Percentiles rank a stretch among this genome's conserved stretches.
Conservation (phyloP, 2,329 filamentous ascomycete species). For the Aspergillus vadensis region DNA sequence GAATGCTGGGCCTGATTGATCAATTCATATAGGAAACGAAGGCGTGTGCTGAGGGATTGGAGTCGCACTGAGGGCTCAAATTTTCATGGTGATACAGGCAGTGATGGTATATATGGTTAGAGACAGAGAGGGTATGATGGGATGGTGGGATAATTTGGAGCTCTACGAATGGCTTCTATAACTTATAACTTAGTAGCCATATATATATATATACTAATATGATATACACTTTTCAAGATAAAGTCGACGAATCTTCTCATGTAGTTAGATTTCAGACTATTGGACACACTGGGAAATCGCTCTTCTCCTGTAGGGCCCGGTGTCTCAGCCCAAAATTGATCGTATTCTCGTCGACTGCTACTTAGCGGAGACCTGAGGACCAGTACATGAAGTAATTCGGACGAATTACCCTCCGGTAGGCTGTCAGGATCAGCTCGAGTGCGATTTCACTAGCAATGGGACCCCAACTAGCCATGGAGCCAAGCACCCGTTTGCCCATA, state of each 20-base stretch:
- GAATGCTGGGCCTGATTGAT: slow-evolving; percentile 24
- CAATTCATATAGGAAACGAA: slow-evolving; percentile 28
- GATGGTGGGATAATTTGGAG: no score
- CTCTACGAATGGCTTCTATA: no score
- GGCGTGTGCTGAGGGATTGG: slow-evolving; percentile 21
- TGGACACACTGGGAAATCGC: no score
- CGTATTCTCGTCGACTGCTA: not conserved
- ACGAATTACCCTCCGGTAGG: not conserved
- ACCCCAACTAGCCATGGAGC: not conserved
- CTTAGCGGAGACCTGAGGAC: not conserved
- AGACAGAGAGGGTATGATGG: no score
- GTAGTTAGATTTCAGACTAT: no score
- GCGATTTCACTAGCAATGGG: not conserved
- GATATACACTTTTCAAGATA: no score
- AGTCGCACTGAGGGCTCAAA: not conserved
- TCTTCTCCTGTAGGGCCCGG: no score
- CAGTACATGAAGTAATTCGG: not conserved
- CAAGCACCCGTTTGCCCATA: not conserved
- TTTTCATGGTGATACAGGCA: no score
- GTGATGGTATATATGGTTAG: not conserved
- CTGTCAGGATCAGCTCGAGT: not conserved
- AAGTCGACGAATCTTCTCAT: no score
- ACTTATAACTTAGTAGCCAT: no score
- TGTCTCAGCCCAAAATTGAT: no score
- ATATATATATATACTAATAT: no score